These are phyloP conservation scores for Prunus persica DNA, from an alignment of 306 rosid genomes.

Conservation along the genomic window Prunus_persica_NCBIv2 NC_034014.1:5209001-5209500, in stretches of 20 bases:
- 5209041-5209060: neutral
- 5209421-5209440: neutral
- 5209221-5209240: slow-evolving; percentile 45
- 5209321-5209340: slow-evolving; percentile 71
- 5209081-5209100: slow-evolving; percentile 32
- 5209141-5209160: slow-evolving; percentile 54
- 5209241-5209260: slow-evolving; percentile 51
- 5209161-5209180: slow-evolving; percentile 46
- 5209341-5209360: slow-evolving; percentile 56
- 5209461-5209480: slow-evolving; percentile 48
- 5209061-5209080: neutral
- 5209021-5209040: neutral
- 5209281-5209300: slow-evolving; percentile 65
- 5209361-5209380: slow-evolving; percentile 51
- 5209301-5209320: slow-evolving; percentile 62
- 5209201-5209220: slow-evolving; percentile 47
- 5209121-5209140: slow-evolving; percentile 80
- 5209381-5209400: slow-evolving; percentile 46
- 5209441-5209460: neutral
- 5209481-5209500: slow-evolving; percentile 54
- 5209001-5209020: neutral
- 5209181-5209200: slow-evolving; percentile 47
- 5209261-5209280: slow-evolving; percentile 66
- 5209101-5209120: slow-evolving; percentile 68
- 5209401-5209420: slow-evolving; percentile 5